A percentile compares a stretch with the other conserved stretches of the same genome.
Conservation (phyloP, 2,329 filamentous ascomycete genomes). For the Colletotrichum sp. region DNA sequence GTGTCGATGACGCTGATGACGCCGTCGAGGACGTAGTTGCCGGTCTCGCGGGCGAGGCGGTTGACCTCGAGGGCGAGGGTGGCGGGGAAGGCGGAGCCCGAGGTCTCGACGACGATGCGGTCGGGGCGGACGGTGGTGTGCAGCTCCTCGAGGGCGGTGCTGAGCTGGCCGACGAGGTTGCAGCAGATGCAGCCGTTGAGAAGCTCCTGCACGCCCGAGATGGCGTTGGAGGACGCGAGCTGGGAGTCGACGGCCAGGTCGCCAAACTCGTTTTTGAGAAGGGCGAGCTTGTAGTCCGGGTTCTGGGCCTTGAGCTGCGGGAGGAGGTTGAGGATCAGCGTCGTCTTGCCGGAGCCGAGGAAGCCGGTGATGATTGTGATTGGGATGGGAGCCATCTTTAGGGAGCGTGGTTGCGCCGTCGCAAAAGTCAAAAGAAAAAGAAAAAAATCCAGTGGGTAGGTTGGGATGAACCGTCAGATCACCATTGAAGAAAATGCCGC, state of each 20-base stretch:
- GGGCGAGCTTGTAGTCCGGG: constrained; percentile 81
- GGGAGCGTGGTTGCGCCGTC: neutral
- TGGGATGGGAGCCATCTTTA: constrained; percentile 72
- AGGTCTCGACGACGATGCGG: constrained; percentile 93
- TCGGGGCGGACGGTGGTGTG: constrained; percentile 66
- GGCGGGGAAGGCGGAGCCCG: constrained; percentile 84
- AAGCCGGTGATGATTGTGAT: constrained; percentile 97
- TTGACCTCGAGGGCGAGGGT: constrained; percentile 93
- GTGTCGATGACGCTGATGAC: constrained; percentile 91
- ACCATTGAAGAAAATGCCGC: constrained; percentile 15
- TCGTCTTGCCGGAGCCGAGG: constrained; percentile 95
- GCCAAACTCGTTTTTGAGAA: constrained; percentile 98
- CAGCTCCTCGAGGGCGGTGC: constrained; percentile 79
- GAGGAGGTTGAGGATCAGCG: constrained; percentile 90
- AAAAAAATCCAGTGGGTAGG: neutral
- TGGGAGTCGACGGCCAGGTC: constrained; percentile 93
- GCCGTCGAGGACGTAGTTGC: constrained; percentile 79
- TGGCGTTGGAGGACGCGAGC: constrained; percentile 80
- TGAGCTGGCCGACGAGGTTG: constrained; percentile 92
- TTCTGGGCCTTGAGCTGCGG: constrained; percentile 82
- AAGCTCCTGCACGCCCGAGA: constrained; percentile 89
- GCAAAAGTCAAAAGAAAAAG: neutral
- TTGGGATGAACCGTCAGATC: constrained; percentile 2
- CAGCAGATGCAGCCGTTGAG: constrained; percentile 99
- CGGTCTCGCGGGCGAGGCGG: constrained; percentile 73